These are phyloP conservation scores for Aureobasidium sp. DNA, from an alignment of 2,329 filamentous ascomycete species.

Conservation along the genomic window DNA sequence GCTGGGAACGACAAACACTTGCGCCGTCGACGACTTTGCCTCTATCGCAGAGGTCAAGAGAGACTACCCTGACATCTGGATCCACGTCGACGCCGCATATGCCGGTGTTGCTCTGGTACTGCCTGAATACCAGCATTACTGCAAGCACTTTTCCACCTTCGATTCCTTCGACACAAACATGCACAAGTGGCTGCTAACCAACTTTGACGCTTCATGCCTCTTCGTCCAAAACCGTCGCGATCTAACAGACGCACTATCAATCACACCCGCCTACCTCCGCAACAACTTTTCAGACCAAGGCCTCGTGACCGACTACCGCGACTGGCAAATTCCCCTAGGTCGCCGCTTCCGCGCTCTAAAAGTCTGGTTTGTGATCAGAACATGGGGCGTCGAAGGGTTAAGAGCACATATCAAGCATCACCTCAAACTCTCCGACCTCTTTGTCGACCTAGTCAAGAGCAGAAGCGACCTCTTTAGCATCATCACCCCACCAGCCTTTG, in stretches of 20 bases:
- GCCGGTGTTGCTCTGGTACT: conserved; percentile 78
- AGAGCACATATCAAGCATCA: conserved; percentile 65
- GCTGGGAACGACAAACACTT: conserved; percentile 81
- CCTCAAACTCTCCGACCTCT: conserved; percentile 61
- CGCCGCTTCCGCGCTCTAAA: conserved; percentile 83
- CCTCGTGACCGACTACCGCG: conserved; percentile 86
- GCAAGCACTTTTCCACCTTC: conserved; percentile 56
- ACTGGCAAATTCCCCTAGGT: conserved; percentile 95
- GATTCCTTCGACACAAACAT: conserved; percentile 93
- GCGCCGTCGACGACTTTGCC: conserved; percentile 74
- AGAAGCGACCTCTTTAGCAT: conserved; percentile 68
- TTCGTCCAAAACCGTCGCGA: conserved; percentile 69
- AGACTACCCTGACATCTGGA: conserved; percentile 63
- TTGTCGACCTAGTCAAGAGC: conserved; percentile 53
- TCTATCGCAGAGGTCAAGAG: conserved; percentile 55
- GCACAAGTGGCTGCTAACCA: conserved; percentile 95
- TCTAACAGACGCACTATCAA: conserved; percentile 71
- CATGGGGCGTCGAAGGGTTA: conserved; percentile 71
- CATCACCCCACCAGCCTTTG: conserved; percentile 67
- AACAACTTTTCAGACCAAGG: conserved; percentile 76
- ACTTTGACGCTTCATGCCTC: conserved; percentile 79
- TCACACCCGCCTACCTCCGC: conserved; percentile 73
- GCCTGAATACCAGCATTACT: conserved; percentile 69
- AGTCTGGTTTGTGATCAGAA: conserved; percentile 88
- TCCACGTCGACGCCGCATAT: conserved; percentile 90